These are phyloP conservation scores for Rhizophagus sp. DNA, from an alignment of 192 early-diverging fungal genomes.

Conservation along the genomic window DNA sequence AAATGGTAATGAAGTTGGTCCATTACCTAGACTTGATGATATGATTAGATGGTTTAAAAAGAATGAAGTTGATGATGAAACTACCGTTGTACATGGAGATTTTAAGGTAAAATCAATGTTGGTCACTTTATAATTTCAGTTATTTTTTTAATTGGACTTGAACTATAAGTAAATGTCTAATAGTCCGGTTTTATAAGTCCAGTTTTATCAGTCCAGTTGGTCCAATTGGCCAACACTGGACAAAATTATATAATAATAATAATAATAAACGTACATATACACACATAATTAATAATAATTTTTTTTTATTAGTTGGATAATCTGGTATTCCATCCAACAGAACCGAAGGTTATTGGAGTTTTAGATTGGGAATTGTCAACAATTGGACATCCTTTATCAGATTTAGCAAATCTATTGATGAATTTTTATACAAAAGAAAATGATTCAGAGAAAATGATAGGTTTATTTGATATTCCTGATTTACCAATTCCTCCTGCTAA, in stretches of 20 bases:
- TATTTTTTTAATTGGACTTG: too few species aligned
- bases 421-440: constrained; percentile 59
- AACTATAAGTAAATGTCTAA: too few species aligned
- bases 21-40: constrained; percentile 67
- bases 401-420: constrained; percentile 85
- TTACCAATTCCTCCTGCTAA: constrained; percentile 66
- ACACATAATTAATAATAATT: background rate
- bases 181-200: too few species aligned
- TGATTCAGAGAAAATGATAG: constrained; percentile 30
- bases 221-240: too few species aligned
- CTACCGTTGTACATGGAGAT: constrained; percentile 90
- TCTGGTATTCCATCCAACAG: constrained; percentile 77
- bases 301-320: constrained; percentile 55
- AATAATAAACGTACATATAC: background rate
- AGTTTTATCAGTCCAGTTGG: too few species aligned
- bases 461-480: constrained; percentile 43
- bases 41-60: constrained; percentile 74
- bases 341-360: constrained; percentile 77
- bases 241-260: background rate
- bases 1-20: constrained; percentile 59
- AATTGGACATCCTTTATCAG: constrained; percentile 87
- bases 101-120: constrained; percentile 62
- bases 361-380: constrained; percentile 95
- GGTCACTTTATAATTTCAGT: too few species aligned
- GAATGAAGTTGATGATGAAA: constrained; percentile 70